These are phyloP conservation scores for Isochrysis galbana DNA, from an alignment of 78 protist species.

Conservation along the genomic window DNA sequence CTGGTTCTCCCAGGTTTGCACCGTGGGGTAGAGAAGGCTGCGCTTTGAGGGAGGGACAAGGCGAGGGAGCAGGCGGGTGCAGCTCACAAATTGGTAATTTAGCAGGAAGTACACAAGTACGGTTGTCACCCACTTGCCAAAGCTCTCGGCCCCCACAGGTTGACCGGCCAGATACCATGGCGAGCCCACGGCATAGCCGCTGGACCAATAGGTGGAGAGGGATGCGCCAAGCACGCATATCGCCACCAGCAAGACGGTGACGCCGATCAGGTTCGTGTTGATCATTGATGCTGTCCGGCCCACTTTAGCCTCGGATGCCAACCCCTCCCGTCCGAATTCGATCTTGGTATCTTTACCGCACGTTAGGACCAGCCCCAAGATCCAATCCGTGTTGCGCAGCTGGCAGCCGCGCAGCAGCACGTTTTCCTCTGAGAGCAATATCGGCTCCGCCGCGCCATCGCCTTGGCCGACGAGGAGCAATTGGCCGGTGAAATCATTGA, in stretches of 20 bases:
- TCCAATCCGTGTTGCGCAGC: conserved; percentile 82
- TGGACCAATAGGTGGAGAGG: background rate
- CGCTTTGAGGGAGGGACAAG: too few species aligned
- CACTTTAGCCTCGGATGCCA: too few species aligned
- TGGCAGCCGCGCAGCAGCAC: conserved; percentile 58
- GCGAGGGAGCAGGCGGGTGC: too few species aligned
- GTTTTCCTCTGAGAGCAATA: background rate
- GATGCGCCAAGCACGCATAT: background rate
- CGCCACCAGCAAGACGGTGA: background rate
- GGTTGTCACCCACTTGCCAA: background rate
- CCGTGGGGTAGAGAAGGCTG: too few species aligned
- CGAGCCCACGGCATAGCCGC: background rate
- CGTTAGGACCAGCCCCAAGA: conserved; percentile 52
- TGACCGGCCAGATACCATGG: conserved; percentile 13
- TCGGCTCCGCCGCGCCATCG: too few species aligned
- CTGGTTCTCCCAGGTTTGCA: too few species aligned
- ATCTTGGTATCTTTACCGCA: conserved; percentile 67
- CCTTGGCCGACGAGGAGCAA: background rate
- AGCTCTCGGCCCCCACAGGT: background rate
- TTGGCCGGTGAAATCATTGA: conserved; percentile 40
- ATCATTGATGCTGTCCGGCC: background rate
- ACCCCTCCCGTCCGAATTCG: background rate
- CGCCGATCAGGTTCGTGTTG: background rate
- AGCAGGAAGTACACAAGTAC: background rate
- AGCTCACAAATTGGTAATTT: conserved; percentile 18